A percentile compares a stretch with the other conserved stretches of the same genome.
phyloP scores from a whole-genome alignment of 1,284 basidiomycete species.

The Pseudozyma tsukubaensis region DNA sequence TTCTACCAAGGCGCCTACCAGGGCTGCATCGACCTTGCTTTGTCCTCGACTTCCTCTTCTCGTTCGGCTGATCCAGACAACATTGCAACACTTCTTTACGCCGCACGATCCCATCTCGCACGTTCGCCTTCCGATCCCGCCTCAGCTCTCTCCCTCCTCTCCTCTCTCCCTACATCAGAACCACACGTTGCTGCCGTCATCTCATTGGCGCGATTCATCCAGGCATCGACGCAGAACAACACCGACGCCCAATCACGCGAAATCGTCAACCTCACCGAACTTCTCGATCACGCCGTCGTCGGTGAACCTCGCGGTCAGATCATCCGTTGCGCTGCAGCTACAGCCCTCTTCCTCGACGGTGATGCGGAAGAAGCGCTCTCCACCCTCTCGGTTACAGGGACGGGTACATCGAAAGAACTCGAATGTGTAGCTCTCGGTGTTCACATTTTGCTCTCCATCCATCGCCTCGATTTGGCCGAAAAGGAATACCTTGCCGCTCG shows the following conservation, averaged over 20 bases:
- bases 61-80: slow-evolving; percentile 42
- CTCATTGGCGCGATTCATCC: slow-evolving; percentile 55
- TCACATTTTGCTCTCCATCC: slow-evolving; percentile 65
- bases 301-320: slow-evolving; percentile 43
- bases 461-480: slow-evolving; percentile 64
- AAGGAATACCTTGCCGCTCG: slow-evolving; percentile 63
- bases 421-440: slow-evolving; percentile 66
- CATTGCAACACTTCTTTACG: slow-evolving; percentile 57
- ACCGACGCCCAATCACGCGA: slow-evolving; percentile 35
- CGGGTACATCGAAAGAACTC: slow-evolving; percentile 49
- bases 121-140: slow-evolving; percentile 45
- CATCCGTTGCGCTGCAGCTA: slow-evolving; percentile 56
- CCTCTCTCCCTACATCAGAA: slow-evolving; percentile 26
- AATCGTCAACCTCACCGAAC: slow-evolving; percentile 57
- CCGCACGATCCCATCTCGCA: slow-evolving; percentile 63
- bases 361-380: slow-evolving; percentile 61
- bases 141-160: slow-evolving; percentile 53
- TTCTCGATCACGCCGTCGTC: slow-evolving; percentile 63
- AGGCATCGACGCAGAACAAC: slow-evolving; percentile 42
- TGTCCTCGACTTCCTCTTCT: slow-evolving; percentile 33
- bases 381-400: slow-evolving; percentile 53
- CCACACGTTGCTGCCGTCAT: slow-evolving; percentile 52
- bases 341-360: slow-evolving; percentile 57
- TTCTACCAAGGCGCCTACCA: slow-evolving; percentile 67
- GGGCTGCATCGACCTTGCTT: slow-evolving; percentile 59